A percentile compares a stretch with the other conserved stretches of the same genome.
Evolutionary conservation across 2,329 filamentous ascomycete species (phyloP).

Genomic region (Aspergillus sp.): DNA sequence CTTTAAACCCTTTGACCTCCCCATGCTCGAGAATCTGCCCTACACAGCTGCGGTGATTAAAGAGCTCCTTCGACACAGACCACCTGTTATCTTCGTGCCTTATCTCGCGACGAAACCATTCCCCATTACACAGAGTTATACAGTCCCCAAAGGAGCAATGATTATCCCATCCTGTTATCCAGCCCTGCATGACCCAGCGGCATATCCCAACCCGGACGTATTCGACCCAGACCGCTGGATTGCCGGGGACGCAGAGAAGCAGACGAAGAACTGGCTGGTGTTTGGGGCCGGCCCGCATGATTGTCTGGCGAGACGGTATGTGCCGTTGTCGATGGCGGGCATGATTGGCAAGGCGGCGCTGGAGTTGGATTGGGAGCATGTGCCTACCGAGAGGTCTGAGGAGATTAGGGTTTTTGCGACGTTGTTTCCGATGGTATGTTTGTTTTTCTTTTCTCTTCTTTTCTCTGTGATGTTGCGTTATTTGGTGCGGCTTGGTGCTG

Average conservation of each 20-base stretch:
- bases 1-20: slow-evolving; percentile 42
- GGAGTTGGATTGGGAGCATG: slow-evolving; percentile 53
- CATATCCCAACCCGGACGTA: slow-evolving; percentile 47
- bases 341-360: slow-evolving; percentile 56
- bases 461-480: too few relatives aligned
- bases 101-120: slow-evolving; percentile 52
- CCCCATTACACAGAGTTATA: slow-evolving; percentile 50
- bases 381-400: slow-evolving; percentile 50
- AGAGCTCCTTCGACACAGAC: slow-evolving; percentile 53
- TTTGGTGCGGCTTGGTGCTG: not conserved
- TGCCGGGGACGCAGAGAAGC: slow-evolving; percentile 50
- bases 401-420: slow-evolving; percentile 54
- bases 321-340: slow-evolving; percentile 51
- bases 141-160: slow-evolving; percentile 51
- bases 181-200: slow-evolving; percentile 51
- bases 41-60: slow-evolving; percentile 57
- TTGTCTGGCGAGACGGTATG: slow-evolving; percentile 51
- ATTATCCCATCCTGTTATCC: slow-evolving; percentile 54
- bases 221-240: slow-evolving; percentile 57
- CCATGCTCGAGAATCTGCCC: slow-evolving; percentile 50
- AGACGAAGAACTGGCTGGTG: slow-evolving; percentile 56
- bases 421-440: slow-evolving; percentile 50
- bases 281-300: slow-evolving; percentile 55
- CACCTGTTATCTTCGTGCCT: slow-evolving; percentile 57
- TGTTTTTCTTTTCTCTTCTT: not conserved